Base-by-base conservation (phyloP, 177 flowering plant genomes). In the Vitis hybrid region DNA sequence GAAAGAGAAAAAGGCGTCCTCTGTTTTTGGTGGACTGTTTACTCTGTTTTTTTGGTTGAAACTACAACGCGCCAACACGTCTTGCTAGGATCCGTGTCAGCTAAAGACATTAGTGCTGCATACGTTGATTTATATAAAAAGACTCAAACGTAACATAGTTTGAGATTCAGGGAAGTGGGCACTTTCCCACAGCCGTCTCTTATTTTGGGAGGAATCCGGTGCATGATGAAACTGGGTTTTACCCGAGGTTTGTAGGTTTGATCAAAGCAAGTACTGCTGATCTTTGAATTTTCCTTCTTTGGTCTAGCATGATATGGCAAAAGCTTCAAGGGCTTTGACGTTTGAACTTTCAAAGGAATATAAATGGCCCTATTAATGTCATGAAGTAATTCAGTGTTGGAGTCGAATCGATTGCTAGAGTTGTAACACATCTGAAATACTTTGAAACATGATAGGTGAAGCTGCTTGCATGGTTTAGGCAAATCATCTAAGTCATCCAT, bases 351-450 rank as follows among this genome's bases (percentile, higher is more conserved):
- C 11, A 79, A 2, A 52, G 88, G 86, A 66, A 64, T n/a, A 30
- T 70, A 82, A 58, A 85, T 75, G 6, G 84, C 82, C 48, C 70
- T 80, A 10, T 76, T 74, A 12, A 82, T 81, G 71, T 75, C 77
- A 7, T 67, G 18, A n/a, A 79, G 40, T 60, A 82, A 17, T 30
- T 65, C 77, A 0, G 80, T 76, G 1, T 76, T 32, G 7, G 82
- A 75, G 59, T 86, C 84, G 11, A 57, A 83, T 21, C 74, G 50
- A 55, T 85, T 85, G 48, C 58, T 18, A 0, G 83, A 74, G 79
- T 83, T 64, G 71, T 69, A 85, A 65, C 82, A 83, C 88, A 85
- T 83, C 27, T 82, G 75, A 57, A 83, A 85, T 3, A 64, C 79
- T 71, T 82, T 86, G 52, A 80, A 19, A 24, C 81, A 67, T 4